Percentiles rank a stretch among this genome's conserved stretches.
These are phyloP conservation scores for Penicillium paneum DNA, from an alignment of 2,329 filamentous ascomycete genomes.

Conservation along the genomic window DNA sequence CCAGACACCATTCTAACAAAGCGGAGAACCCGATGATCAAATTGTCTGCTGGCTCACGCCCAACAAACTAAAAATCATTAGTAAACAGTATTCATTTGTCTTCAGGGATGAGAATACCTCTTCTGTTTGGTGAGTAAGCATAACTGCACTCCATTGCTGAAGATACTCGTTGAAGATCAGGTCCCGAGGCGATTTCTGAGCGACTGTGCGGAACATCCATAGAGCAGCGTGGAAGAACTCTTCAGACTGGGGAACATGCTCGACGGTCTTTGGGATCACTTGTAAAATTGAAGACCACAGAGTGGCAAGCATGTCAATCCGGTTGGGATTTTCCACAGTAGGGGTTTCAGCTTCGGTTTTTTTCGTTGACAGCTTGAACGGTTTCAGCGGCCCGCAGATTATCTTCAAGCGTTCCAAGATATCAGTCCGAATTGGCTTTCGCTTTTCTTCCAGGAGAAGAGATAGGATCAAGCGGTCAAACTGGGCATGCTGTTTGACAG, in stretches of 20 bases:
- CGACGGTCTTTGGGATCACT: constrained; percentile 40
- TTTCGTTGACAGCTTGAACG: constrained; percentile 28
- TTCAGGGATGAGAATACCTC: constrained; percentile 32
- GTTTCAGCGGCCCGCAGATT: constrained; percentile 34
- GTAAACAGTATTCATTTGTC: not conserved
- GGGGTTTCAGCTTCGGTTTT: constrained; percentile 15
- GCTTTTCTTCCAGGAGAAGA: constrained; percentile 46
- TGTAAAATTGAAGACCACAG: constrained; percentile 46
- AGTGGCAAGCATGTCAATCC: constrained; percentile 42
- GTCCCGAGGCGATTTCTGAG: constrained; percentile 38
- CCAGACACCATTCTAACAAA: constrained; percentile 43
- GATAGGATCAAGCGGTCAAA: constrained; percentile 40
- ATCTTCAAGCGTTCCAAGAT: constrained; percentile 40
- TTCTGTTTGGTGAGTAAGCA: constrained; percentile 43
- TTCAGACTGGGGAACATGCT: constrained; percentile 39
- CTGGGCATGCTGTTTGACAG: constrained; percentile 39
- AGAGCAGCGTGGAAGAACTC: constrained; percentile 48
- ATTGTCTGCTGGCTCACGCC: constrained; percentile 44
- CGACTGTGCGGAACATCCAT: constrained; percentile 43
- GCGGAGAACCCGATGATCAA: constrained; percentile 44
- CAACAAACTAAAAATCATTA: constrained; percentile 42
- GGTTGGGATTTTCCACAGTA: constrained; percentile 27
- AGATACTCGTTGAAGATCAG: constrained; percentile 42
- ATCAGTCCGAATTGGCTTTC: constrained; percentile 38
- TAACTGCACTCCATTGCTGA: constrained; percentile 42